These are phyloP conservation scores for Talaromyces pinophilus DNA, from an alignment of 2,329 filamentous ascomycete genomes.

Conservation along the genomic window DNA sequence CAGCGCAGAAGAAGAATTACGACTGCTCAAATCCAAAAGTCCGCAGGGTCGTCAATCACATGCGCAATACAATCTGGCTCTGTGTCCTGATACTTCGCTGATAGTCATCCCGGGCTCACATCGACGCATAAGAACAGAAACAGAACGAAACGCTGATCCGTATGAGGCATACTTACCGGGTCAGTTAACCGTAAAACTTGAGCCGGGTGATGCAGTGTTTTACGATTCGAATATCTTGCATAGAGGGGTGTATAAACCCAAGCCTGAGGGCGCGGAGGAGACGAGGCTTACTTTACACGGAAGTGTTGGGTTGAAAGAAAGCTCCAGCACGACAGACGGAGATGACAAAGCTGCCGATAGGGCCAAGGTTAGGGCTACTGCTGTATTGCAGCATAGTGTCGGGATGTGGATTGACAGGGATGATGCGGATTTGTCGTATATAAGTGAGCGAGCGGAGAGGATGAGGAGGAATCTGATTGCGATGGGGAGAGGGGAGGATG, in stretches of 20 bases:
- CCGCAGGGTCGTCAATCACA: slow-evolving; percentile 59
- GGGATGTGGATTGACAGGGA: slow-evolving; percentile 47
- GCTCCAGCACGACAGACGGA: slow-evolving; percentile 18
- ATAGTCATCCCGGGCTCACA: slow-evolving; percentile 79
- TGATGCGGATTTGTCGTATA: slow-evolving; percentile 41
- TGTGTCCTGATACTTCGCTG: slow-evolving; percentile 72
- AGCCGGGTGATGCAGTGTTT: slow-evolving; percentile 77
- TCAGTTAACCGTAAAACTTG: slow-evolving; percentile 66
- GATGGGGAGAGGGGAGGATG: slow-evolving; percentile 48
- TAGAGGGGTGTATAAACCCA: slow-evolving; percentile 46
- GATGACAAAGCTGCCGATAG: slow-evolving; percentile 26
- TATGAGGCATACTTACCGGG: slow-evolving; percentile 63
- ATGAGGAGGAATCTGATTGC: slow-evolving; percentile 49
- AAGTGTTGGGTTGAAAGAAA: slow-evolving; percentile 43
- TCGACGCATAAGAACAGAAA: slow-evolving; percentile 66
- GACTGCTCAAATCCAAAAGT: slow-evolving; percentile 56
- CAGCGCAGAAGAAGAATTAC: slow-evolving; percentile 65
- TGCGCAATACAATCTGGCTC: slow-evolving; percentile 83
- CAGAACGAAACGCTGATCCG: slow-evolving; percentile 67
- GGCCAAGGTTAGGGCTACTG: slow-evolving; percentile 45
- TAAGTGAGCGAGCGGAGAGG: slow-evolving; percentile 43
- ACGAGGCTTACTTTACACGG: slow-evolving; percentile 48
- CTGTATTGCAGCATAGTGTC: slow-evolving; percentile 50
- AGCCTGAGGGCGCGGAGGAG: slow-evolving; percentile 36
- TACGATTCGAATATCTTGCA: slow-evolving; percentile 86